Percentiles rank a stretch among this genome's conserved stretches.
These are phyloP conservation scores for Phytophthora gonapodyides DNA, from an alignment of 352 stramenopile genomes.

Conservation along the genomic window DNA sequence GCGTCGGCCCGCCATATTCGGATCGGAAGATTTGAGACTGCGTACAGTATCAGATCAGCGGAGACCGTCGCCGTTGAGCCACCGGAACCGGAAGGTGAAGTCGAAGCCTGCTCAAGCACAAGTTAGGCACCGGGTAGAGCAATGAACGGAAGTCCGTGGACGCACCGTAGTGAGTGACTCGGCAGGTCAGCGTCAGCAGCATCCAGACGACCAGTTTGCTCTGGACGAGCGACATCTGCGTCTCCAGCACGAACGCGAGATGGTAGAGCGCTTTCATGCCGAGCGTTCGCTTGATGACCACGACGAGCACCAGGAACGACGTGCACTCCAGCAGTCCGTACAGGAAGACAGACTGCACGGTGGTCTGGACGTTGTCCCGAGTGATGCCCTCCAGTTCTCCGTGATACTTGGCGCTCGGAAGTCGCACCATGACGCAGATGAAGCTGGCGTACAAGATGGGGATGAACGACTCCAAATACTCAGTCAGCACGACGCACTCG, in stretches of 20 bases:
- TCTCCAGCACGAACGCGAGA: conserved; percentile 26
- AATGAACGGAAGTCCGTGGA: too few relatives aligned
- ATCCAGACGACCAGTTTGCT: conserved; percentile 35
- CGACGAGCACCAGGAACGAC: conserved; percentile 20
- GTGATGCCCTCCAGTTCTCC: conserved; percentile 27
- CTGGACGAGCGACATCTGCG: conserved; percentile 23
- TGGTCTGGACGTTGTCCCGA: conserved; percentile 1
- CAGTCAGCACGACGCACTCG: conserved; percentile 41
- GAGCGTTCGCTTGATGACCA: conserved; percentile 11
- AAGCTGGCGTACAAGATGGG: conserved; percentile 35
- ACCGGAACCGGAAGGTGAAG: too few relatives aligned
- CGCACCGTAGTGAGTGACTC: too few relatives aligned
- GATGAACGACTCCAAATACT: conserved; percentile 48
- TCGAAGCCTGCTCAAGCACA: too few relatives aligned
- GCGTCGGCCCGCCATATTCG: conserved; percentile 16
- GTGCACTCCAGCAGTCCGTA: conserved; percentile 29
- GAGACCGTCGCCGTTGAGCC: too few relatives aligned
- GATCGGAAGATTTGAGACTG: not conserved
- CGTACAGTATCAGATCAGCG: too few relatives aligned
- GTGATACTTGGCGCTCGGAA: conserved; percentile 40
- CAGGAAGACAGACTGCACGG: conserved; percentile 21
- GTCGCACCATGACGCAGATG: conserved; percentile 22
- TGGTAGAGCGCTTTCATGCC: conserved; percentile 26
- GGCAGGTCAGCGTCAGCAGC: conserved; percentile 1
- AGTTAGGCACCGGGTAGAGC: too few relatives aligned